Conservation (phyloP, 2,329 filamentous ascomycete species). For the Lecanoromycetidae sp. region DNA sequence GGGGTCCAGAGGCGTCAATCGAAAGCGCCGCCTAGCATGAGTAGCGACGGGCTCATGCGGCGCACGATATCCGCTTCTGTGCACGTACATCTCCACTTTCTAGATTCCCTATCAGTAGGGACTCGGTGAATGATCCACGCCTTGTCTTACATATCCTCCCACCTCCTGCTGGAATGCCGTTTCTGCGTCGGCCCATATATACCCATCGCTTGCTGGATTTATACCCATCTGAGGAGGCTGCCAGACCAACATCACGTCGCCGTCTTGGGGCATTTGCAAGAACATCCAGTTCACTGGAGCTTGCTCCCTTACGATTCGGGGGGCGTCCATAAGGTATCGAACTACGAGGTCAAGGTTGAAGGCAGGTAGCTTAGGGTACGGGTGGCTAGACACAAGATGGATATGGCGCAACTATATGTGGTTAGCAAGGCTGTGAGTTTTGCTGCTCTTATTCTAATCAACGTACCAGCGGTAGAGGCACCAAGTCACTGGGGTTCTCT, state of each 20-base stretch:
- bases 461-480: slow-evolving; percentile 35
- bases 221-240: slow-evolving; percentile 62
- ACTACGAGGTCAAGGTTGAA: slow-evolving; percentile 66
- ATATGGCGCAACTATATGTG: slow-evolving; percentile 63
- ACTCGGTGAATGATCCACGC: slow-evolving; percentile 30
- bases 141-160: slow-evolving; percentile 47
- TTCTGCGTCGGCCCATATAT: slow-evolving; percentile 78
- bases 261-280: slow-evolving; percentile 68
- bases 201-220: slow-evolving; percentile 81
- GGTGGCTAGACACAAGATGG: slow-evolving; percentile 73
- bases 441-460: slow-evolving; percentile 12
- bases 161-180: slow-evolving; percentile 63
- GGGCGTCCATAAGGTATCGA: slow-evolving; percentile 70
- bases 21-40: slow-evolving; percentile 75
- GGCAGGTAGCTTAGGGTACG: slow-evolving; percentile 61
- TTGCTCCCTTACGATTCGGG: slow-evolving; percentile 70
- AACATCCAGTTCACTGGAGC: slow-evolving; percentile 91
- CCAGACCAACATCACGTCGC: slow-evolving; percentile 76
- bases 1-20: slow-evolving; percentile 59
- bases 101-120: slow-evolving; percentile 28
- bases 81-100: slow-evolving; percentile 80
- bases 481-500: slow-evolving; percentile 35
- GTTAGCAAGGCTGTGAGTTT: slow-evolving; percentile 26
- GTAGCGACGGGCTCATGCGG: slow-evolving; percentile 59
- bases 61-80: slow-evolving; percentile 67